Evolutionary conservation across 495 filamentous ascomycete species (phyloP).

Genomic region (Hypoxylon lenormandii): DNA sequence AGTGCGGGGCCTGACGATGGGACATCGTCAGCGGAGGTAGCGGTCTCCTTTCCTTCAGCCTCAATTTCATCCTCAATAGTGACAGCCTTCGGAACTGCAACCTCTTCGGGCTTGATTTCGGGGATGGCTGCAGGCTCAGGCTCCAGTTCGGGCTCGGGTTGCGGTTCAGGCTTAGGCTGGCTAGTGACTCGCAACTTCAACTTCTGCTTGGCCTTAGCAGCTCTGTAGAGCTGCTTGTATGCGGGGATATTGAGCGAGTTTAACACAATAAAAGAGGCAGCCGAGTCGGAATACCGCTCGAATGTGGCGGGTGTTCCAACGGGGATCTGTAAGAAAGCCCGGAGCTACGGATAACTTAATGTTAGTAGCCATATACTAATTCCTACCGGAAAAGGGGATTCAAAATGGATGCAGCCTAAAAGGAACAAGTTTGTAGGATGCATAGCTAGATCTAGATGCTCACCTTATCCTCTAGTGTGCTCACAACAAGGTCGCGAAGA

Average conservation of each 20-base stretch:
- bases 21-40: slow-evolving; percentile 1
- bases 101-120: slow-evolving; percentile 29
- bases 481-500: slow-evolving; percentile 82
- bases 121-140: too few relatives aligned
- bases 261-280: slow-evolving; percentile 79
- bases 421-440: neutral
- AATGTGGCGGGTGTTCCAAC: slow-evolving; percentile 75
- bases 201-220: slow-evolving; percentile 98
- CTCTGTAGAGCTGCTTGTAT: slow-evolving; percentile 96
- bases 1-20: slow-evolving; percentile 1
- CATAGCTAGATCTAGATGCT: slow-evolving; percentile 52
- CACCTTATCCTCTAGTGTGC: slow-evolving; percentile 86
- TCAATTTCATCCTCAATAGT: slow-evolving; percentile 59
- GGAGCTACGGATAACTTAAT: slow-evolving; percentile 69
- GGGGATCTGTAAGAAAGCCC: slow-evolving; percentile 76
- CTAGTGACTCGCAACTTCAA: slow-evolving; percentile 84
- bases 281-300: slow-evolving; percentile 97
- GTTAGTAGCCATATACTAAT: slow-evolving; percentile 37
- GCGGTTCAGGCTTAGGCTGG: slow-evolving; percentile 39
- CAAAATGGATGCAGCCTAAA: neutral
- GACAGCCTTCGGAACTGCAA: slow-evolving; percentile 54
- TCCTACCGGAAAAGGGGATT: neutral
- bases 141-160: slow-evolving; percentile 15
- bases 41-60: slow-evolving; percentile 27
- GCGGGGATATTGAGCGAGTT: slow-evolving; percentile 81